Conservation (phyloP, 805 yeast species). For the Sugiyamaella floridensis region DNA sequence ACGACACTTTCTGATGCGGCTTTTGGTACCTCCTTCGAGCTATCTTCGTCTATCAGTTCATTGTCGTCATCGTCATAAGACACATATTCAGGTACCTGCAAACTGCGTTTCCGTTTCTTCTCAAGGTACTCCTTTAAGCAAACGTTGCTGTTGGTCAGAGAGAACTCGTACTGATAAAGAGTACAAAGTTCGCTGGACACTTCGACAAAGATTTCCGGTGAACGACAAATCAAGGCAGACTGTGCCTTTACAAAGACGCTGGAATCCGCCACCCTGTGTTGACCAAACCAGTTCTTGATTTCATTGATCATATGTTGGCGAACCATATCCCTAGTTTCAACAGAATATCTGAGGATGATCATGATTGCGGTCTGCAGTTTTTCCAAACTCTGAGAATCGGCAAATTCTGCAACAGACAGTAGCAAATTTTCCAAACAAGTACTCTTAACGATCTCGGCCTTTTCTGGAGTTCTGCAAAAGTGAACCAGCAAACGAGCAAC, state of each 20-base stretch:
- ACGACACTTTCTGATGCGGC: background rate
- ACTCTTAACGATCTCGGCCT: conserved; percentile 37
- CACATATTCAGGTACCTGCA: conserved; percentile 2
- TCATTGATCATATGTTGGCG: conserved; percentile 46
- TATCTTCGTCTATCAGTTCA: conserved; percentile 13
- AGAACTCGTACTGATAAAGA: conserved; percentile 4
- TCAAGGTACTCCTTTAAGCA: conserved; percentile 21
- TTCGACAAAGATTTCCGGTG: conserved; percentile 45
- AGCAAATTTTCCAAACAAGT: conserved; percentile 44
- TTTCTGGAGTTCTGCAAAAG: conserved; percentile 41
- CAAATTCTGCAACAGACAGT: conserved; percentile 33
- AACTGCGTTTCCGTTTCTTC: conserved; percentile 8
- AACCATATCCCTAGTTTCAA: conserved; percentile 53
- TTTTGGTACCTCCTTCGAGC: background rate
- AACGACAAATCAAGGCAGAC: conserved; percentile 31
- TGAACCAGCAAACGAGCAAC: conserved; percentile 50
- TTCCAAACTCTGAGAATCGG: conserved; percentile 34
- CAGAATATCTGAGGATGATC: conserved; percentile 57
- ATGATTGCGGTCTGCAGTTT: conserved; percentile 44
- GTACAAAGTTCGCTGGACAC: conserved; percentile 27
- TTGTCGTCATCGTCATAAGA: conserved; percentile 5
- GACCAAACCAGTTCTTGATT: conserved; percentile 37
- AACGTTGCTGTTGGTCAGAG: conserved; percentile 17
- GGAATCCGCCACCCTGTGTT: conserved; percentile 17
- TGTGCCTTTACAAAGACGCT: conserved; percentile 27